Percentiles rank a stretch among this genome's conserved stretches.
These are phyloP conservation scores for Colletotrichum magnum DNA, from an alignment of 2,329 filamentous ascomycete species.

Conservation along the genomic window DNA sequence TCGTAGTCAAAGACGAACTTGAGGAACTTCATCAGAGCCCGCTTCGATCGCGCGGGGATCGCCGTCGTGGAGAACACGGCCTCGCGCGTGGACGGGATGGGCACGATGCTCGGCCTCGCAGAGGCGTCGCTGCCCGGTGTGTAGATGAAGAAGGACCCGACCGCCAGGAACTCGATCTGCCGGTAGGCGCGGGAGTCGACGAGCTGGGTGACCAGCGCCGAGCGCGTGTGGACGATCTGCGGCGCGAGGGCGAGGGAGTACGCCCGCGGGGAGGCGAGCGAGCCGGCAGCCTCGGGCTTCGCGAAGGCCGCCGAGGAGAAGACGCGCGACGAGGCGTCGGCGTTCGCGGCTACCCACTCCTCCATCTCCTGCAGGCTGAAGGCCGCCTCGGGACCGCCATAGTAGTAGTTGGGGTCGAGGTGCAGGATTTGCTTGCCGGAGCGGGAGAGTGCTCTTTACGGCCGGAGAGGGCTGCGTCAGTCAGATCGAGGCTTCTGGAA, in stretches of 20 bases:
- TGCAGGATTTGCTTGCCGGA: conserved; percentile 94
- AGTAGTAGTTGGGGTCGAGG: conserved; percentile 88
- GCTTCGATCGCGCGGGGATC: conserved; percentile 86
- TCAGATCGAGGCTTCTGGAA: conserved; percentile 68
- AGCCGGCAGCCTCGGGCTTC: conserved; percentile 49
- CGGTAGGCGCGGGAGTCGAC: conserved; percentile 91
- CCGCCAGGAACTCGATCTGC: conserved; percentile 93
- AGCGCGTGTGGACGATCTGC: conserved; percentile 88
- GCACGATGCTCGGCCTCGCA: conserved; percentile 63
- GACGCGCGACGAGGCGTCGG: conserved; percentile 47
- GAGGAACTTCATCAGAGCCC: conserved; percentile 92
- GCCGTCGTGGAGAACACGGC: conserved; percentile 87
- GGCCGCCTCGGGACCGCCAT: conserved; percentile 88
- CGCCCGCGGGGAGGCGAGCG: conserved; percentile 74
- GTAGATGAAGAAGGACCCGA: conserved; percentile 92
- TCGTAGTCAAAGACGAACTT: conserved; percentile 86
- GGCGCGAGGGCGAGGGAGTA: conserved; percentile 90
- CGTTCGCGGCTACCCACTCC: conserved; percentile 73
- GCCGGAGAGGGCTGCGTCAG: conserved; percentile 73
- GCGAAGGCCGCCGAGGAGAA: conserved; percentile 56
- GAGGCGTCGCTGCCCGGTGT: conserved; percentile 49
- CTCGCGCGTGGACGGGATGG: conserved; percentile 90
- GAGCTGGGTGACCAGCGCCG: conserved; percentile 81
- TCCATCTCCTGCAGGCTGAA: conserved; percentile 87
- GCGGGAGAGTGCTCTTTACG: conserved; percentile 87